Percentiles rank a stretch among this genome's conserved stretches.
phyloP scores from a whole-genome alignment of 495 filamentous ascomycete genomes.

The Haplographium delicatum region DNA sequence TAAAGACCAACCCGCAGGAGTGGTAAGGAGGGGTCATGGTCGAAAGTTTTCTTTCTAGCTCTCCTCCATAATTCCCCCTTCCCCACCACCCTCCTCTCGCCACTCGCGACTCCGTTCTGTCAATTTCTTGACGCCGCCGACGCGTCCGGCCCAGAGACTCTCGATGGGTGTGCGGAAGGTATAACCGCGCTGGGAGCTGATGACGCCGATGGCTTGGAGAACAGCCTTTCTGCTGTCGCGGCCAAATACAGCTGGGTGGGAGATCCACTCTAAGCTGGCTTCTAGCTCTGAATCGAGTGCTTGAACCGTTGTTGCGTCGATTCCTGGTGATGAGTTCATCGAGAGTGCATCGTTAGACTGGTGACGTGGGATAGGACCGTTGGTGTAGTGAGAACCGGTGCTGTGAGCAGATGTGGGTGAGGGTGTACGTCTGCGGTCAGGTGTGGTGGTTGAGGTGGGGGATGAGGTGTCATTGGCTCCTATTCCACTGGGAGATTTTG shows the following conservation, averaged over 20 bases:
- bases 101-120: slow-evolving; percentile 78
- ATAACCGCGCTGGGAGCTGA: slow-evolving; percentile 88
- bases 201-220: slow-evolving; percentile 92
- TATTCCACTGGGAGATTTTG: slow-evolving; percentile 16
- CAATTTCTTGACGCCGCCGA: slow-evolving; percentile 69
- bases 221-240: slow-evolving; percentile 96
- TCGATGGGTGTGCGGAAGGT: slow-evolving; percentile 88
- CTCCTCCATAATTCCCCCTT: slow-evolving; percentile 78
- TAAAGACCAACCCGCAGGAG: too few relatives aligned
- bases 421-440: slow-evolving; percentile 39
- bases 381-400: slow-evolving; percentile 35
- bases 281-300: slow-evolving; percentile 91
- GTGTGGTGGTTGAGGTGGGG: slow-evolving; percentile 25
- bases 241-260: slow-evolving; percentile 90
- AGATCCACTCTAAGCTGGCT: slow-evolving; percentile 96
- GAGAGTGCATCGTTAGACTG: slow-evolving; percentile 38
- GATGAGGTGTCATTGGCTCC: slow-evolving; percentile 10
- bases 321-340: slow-evolving; percentile 42
- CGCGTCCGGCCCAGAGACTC: slow-evolving; percentile 75
- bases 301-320: slow-evolving; percentile 71
- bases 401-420: slow-evolving; percentile 40
- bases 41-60: slow-evolving; percentile 30
- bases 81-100: slow-evolving; percentile 72
- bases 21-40: too few relatives aligned
- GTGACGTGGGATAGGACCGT: slow-evolving; percentile 13